Evolutionary conservation across 345 rosid genomes (phyloP).

Genomic region (Gossypium arboreum): DNA sequence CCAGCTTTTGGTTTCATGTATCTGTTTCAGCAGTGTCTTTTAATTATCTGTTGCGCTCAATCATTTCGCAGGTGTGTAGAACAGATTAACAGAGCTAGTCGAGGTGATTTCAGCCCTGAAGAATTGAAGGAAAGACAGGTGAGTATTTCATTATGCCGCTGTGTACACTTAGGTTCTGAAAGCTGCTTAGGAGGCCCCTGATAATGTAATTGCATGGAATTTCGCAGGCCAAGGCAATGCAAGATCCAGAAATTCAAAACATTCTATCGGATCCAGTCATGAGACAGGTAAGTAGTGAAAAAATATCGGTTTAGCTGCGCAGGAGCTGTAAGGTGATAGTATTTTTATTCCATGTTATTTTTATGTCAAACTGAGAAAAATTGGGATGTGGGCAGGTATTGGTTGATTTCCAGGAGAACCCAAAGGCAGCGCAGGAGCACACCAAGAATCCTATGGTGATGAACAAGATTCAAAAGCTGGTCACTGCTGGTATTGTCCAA

Average conservation of each 20-base stretch:
- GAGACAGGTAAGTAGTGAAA: neutral
- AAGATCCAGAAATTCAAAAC: slow-evolving; percentile 95
- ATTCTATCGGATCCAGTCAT: slow-evolving; percentile 61
- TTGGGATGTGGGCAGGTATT: slow-evolving; percentile 51
- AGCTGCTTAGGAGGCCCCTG: neutral
- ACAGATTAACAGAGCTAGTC: slow-evolving; percentile 87
- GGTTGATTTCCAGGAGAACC: slow-evolving; percentile 92
- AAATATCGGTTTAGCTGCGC: no score
- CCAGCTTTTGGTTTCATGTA: neutral
- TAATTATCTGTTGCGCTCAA: neutral
- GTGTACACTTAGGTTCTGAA: no score
- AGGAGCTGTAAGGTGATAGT: neutral
- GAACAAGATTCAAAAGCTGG: slow-evolving; percentile 89
- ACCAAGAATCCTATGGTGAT: slow-evolving; percentile 88
- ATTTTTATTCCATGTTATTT: neutral
- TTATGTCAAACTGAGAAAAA: neutral
- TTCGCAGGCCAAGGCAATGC: slow-evolving; percentile 88
- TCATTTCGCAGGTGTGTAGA: slow-evolving; percentile 59
- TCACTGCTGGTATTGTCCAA: slow-evolving; percentile 89
- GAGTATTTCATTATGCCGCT: neutral
- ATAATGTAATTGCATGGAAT: neutral
- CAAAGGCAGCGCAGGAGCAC: slow-evolving; percentile 88
- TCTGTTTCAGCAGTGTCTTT: neutral
- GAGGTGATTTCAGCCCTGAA: slow-evolving; percentile 91
- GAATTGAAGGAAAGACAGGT: slow-evolving; percentile 99